These are phyloP conservation scores for Xylaria sp. DNA, from an alignment of 2,329 filamentous ascomycete species.

Conservation along the genomic window DNA sequence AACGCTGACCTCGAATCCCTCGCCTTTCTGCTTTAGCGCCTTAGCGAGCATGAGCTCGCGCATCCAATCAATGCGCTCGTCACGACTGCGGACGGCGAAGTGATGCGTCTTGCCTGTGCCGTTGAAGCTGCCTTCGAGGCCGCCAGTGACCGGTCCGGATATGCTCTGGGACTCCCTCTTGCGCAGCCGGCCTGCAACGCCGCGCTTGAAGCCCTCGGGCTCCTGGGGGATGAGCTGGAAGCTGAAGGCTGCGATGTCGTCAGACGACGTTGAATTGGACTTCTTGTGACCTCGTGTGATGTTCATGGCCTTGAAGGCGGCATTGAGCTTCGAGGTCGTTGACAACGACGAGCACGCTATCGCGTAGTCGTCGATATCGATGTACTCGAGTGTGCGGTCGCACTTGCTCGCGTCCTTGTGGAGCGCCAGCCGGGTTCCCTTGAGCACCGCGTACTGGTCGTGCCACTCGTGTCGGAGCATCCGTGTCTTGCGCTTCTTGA, in stretches of 20 bases:
- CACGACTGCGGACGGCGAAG: conserved; percentile 84
- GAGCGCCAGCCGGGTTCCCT: conserved; percentile 75
- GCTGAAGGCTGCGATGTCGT: conserved; percentile 71
- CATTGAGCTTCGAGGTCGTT: conserved; percentile 79
- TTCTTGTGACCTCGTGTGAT: conserved; percentile 52
- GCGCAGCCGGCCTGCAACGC: conserved; percentile 51
- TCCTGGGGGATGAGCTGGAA: conserved; percentile 84
- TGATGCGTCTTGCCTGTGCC: conserved; percentile 85
- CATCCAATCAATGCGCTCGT: conserved; percentile 98
- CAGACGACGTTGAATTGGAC: conserved; percentile 52
- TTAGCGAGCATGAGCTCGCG: conserved; percentile 90
- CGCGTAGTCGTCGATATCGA: conserved; percentile 88
- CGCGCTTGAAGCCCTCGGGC: conserved; percentile 56
- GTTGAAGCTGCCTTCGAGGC: conserved; percentile 50
- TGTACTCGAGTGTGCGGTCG: conserved; percentile 72
- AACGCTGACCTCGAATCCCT: conserved; percentile 81
- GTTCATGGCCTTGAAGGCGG: conserved; percentile 82
- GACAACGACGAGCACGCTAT: conserved; percentile 82
- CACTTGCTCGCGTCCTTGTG: conserved; percentile 64
- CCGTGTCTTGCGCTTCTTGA: conserved; percentile 91
- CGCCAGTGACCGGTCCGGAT: conserved; percentile 39
- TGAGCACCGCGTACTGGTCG: conserved; percentile 87
- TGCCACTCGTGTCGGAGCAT: conserved; percentile 94
- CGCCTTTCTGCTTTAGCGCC: conserved; percentile 81
- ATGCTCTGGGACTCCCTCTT: conserved; percentile 57